Evolutionary conservation across 73 alveolate species (phyloP).

Genomic region (Paramecium pentaurelia): DNA sequence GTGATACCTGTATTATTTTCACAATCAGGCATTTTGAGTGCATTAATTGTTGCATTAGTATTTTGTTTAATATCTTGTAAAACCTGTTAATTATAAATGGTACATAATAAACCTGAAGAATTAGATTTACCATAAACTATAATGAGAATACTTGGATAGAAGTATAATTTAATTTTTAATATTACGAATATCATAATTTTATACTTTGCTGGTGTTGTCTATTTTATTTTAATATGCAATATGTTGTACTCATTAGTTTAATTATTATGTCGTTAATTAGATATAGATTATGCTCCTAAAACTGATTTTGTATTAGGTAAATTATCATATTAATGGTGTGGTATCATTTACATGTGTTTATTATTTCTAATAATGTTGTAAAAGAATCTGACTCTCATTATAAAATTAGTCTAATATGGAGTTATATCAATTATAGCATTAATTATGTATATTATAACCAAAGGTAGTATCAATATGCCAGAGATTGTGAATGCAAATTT

Average conservation of each 20-base stretch:
- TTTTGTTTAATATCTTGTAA: conserved; percentile 18
- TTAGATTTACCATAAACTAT: conserved; percentile 36
- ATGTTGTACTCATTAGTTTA: not conserved
- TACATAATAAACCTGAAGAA: not conserved
- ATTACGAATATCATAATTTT: not conserved
- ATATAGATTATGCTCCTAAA: not conserved
- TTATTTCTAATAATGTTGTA: not conserved
- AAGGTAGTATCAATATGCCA: not conserved
- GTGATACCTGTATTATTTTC: not conserved
- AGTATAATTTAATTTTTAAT: not conserved
- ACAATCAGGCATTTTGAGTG: not conserved
- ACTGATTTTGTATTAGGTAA: not conserved
- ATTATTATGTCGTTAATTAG: not conserved
- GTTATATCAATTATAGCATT: not conserved
- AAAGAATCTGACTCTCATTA: not conserved
- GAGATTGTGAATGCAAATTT: not conserved
- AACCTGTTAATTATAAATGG: not conserved
- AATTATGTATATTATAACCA: not conserved
- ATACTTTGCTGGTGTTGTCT: conserved; percentile 28
- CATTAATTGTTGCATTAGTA: conserved; percentile 8
- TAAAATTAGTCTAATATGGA: conserved; percentile 8
- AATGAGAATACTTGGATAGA: not conserved
- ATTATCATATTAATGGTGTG: conserved; percentile 25
- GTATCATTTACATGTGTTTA: not conserved
- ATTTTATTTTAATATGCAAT: conserved; percentile 30